Evolutionary conservation across 768 basidiomycete species (phyloP).

Genomic region (Suillus subaureus): DNA sequence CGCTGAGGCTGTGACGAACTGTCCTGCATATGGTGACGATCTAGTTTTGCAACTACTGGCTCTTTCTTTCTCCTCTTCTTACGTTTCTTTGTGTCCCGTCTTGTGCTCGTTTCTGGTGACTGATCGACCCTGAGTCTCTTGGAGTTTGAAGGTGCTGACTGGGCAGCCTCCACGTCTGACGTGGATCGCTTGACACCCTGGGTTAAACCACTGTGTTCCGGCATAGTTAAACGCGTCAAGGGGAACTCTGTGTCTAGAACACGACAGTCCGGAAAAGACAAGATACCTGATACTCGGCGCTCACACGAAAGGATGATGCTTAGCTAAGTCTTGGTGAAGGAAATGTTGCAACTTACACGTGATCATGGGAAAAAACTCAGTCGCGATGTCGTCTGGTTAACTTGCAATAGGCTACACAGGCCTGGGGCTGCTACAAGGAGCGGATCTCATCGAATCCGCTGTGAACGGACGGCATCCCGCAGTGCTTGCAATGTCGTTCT

Average conservation of each 20-base stretch:
- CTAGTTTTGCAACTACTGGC: slow-evolving; percentile 26
- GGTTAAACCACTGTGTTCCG: slow-evolving; percentile 15
- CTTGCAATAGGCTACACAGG: too few relatives aligned
- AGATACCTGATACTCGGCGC: neutral
- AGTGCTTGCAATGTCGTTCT: too few relatives aligned
- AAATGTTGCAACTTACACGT: too few relatives aligned
- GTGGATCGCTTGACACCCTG: slow-evolving; percentile 20
- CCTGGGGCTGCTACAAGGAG: too few relatives aligned
- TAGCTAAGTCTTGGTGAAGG: neutral
- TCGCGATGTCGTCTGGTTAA: too few relatives aligned
- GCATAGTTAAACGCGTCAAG: slow-evolving; percentile 22
- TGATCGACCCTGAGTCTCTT: slow-evolving; percentile 29
- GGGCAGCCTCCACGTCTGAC: slow-evolving; percentile 23
- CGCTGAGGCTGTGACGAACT: slow-evolving; percentile 12
- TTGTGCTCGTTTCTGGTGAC: slow-evolving; percentile 16
- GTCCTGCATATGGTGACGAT: slow-evolving; percentile 15
- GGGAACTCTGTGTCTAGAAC: neutral
- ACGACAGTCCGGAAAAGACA: neutral
- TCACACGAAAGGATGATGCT: neutral
- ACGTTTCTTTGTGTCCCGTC: slow-evolving; percentile 28
- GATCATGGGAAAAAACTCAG: too few relatives aligned
- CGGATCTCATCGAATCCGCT: too few relatives aligned
- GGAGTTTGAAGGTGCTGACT: slow-evolving; percentile 17
- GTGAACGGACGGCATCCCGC: too few relatives aligned
- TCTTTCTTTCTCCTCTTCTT: slow-evolving; percentile 33